These are phyloP conservation scores for Amanita rimosa DNA, from an alignment of 768 basidiomycete species.

Conservation along the genomic window DNA sequence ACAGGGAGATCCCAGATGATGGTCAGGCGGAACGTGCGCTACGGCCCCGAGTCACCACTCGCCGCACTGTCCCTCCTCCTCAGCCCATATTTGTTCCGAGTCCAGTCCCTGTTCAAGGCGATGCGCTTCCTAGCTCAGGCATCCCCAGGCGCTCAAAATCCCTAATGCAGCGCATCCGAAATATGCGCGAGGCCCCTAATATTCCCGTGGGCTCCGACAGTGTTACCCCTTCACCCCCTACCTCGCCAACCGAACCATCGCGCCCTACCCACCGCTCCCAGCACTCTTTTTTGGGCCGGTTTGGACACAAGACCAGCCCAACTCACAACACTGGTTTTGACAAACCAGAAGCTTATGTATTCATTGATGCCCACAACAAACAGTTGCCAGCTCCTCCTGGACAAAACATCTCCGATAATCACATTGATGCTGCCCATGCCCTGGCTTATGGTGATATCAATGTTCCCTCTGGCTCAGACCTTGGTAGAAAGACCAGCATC, in stretches of 20 bases:
- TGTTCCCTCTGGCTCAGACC: constrained; percentile 24
- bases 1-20: constrained; percentile 29
- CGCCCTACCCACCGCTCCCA: constrained; percentile 66
- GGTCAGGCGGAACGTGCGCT: constrained; percentile 10
- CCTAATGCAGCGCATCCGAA: constrained; percentile 80
- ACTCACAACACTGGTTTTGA: constrained; percentile 16
- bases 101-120: constrained; percentile 23
- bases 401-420: constrained; percentile 3
- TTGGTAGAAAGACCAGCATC: constrained; percentile 67
- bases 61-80: constrained; percentile 65
- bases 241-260: constrained; percentile 16
- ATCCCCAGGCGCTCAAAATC: constrained; percentile 68
- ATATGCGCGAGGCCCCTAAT: constrained; percentile 81
- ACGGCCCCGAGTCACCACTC: constrained; percentile 25
- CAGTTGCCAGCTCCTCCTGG: constrained; percentile 34
- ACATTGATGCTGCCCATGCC: constrained; percentile 16
- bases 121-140: constrained; percentile 32
- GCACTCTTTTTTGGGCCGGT: constrained; percentile 71
- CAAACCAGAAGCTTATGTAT: constrained; percentile 49
- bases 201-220: constrained; percentile 50
- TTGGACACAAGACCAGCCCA: constrained; percentile 22
- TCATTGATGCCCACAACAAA: constrained; percentile 56
- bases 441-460: background rate
- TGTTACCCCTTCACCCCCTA: constrained; percentile 28
- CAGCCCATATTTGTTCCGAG: constrained; percentile 74